Base-by-base conservation (phyloP, 1,284 basidiomycete genomes). In the Phylloboletellus chloephorus region DNA sequence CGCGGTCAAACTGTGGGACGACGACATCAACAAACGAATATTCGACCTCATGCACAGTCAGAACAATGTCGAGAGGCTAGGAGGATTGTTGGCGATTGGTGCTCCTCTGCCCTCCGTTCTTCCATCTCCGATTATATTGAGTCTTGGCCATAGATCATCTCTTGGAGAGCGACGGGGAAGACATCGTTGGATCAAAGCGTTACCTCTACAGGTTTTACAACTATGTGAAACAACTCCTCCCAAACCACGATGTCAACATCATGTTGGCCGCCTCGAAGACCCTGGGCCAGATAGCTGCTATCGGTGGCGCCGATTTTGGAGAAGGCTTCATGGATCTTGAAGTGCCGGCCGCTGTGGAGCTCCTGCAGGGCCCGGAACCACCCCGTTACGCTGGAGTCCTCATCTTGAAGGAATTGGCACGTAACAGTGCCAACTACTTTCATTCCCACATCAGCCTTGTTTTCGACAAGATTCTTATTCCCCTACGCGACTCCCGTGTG, bases 261-360 rank as follows among this genome's bases (percentile, higher is more conserved):
- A 93, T 92, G 89, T 73, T 91, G 34, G 81, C 86, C 2, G 89
- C 88, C 2, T 89, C 89, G 16, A 89, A 88, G 58, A 88, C 85
- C 2, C 73, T 91, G 16, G 88, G 88, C 0, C 76, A 83, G 50
- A 88, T 92, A 51, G 86, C 86, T 22, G 77, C 83, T 46, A 81
- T 86, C 43, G 86, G 88, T 30, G 88, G 88, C 2, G 74, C 81
- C 0, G 80, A 81, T 20, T 86, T 92, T 55, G 89, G 88, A 41
- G 89, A 93, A 54, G 73, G 80, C 12, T 91, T 92, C 56, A 88
- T 93, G 76, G 87, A 90, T 51, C 82, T 74, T 47, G 88, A 92
- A 58, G 85, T 93, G 7, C 82, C 82, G 28, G 78, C 78, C 22
- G 88, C 88, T 4, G 84, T 92, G 36, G 82, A 83, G 50, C 67